Base-by-base conservation (phyloP, 768 basidiomycete species). In the Tulasnella sp. region DNA sequence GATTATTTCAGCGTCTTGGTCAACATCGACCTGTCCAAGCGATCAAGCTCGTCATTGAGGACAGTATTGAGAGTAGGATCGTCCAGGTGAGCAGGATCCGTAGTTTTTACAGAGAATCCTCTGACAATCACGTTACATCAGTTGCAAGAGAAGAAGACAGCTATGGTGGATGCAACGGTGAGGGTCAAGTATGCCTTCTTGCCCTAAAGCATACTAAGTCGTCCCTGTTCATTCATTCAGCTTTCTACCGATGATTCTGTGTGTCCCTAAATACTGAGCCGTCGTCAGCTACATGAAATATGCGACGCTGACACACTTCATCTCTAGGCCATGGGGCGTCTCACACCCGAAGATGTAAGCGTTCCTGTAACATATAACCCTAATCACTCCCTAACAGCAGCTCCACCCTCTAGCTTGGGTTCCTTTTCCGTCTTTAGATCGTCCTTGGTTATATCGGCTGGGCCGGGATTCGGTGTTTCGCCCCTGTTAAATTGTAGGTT, bases 101-200 rank as follows among this genome's bases (percentile, higher is more conserved):
- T 10, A 26, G 52, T 32, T 59, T n/a, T 27, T 64, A 10, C 8
- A 26, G 19, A 23, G 19, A 11, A n/a, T 2, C 23, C 26, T 3
- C 38, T 26, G 23, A 45, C 48, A 11, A 41, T 11, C 23, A 7
- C 3, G 15, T 49, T 15, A 30, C 19, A 64, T 17, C 60, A 86
- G 82, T 74, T 95, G n/a, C 93, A 97, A 73, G 92, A 96, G 71
- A 96, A 97, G 76, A 99, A 99, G 70, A 81, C 85, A 41, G 92
- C 91, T 0, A 95, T 96, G 93, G 82, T 94, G 2, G 85, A 90
- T 67, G 89, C 89, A 15, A 90, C 91, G 26, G 67, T 68, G 27
- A 62, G 64, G 44, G 10, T 56, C 24, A 4, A 47, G 42, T 26
- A n/a, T 51, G n/a, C 17, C 38, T 5, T 47, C 1, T 2, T n/a